These are phyloP conservation scores for Paramecium sonneborni DNA, from an alignment of 73 alveolate genomes.

Conservation along the genomic window DNA sequence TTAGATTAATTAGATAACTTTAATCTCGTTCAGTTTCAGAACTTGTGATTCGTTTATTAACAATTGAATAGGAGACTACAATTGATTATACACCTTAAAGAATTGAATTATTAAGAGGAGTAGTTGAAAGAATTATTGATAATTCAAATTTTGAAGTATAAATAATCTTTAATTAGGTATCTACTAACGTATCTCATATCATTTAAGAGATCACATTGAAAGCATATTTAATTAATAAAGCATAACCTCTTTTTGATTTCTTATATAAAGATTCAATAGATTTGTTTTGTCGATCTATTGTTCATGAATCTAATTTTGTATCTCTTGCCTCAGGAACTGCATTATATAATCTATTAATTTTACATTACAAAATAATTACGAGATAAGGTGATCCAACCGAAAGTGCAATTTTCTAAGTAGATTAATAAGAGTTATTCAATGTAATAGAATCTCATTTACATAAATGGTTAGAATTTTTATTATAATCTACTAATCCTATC, in stretches of 20 bases:
- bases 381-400: not conserved
- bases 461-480: not conserved
- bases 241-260: not conserved
- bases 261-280: not conserved
- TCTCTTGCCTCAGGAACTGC: not conserved
- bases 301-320: not conserved
- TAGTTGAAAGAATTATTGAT: not conserved
- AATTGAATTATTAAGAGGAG: not conserved
- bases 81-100: not conserved
- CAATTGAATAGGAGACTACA: not conserved
- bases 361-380: not conserved
- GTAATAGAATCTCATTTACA: not conserved
- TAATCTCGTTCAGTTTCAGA: conserved; percentile 13
- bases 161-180: not conserved
- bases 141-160: not conserved
- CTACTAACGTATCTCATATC: not conserved
- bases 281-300: not conserved
- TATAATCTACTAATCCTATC: not conserved
- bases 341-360: not conserved
- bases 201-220: not conserved
- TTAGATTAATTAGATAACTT: not conserved
- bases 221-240: not conserved
- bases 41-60: not conserved
- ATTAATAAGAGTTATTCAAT: not conserved
- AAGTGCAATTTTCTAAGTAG: not conserved